Conservation (phyloP, 2,329 filamentous ascomycete genomes). For the Fusarium sp. region DNA sequence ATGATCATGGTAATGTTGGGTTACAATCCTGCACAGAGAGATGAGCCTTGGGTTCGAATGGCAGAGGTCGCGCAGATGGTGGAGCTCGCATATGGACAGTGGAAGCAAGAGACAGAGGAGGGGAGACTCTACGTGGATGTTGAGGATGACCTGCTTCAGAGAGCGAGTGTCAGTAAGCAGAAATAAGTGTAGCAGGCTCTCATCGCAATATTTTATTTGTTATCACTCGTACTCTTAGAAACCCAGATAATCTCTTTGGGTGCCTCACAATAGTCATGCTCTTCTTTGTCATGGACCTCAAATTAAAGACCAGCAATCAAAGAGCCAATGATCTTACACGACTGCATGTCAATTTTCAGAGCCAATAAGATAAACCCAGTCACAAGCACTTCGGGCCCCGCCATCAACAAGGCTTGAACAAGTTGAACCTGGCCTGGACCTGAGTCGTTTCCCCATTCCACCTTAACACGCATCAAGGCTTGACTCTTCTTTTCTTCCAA, state of each 20-base stretch:
- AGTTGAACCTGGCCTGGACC: conserved; percentile 19
- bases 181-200: too few species aligned
- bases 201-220: not conserved
- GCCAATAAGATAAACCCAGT: conserved; percentile 13
- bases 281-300: not conserved
- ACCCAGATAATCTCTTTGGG: not conserved
- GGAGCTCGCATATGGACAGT: conserved; percentile 42
- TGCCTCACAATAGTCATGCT: not conserved
- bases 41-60: not conserved
- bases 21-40: conserved; percentile 28
- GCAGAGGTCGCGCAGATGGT: conserved; percentile 23
- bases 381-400: conserved; percentile 28
- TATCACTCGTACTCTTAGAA: not conserved
- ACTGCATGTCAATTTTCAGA: conserved; percentile 1
- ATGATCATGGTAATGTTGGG: conserved; percentile 40
- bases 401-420: conserved; percentile 21
- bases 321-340: conserved; percentile 44
- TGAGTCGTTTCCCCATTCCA: conserved; percentile 35
- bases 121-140: conserved; percentile 47
- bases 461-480: conserved; percentile 16
- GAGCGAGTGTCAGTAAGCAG: not conserved
- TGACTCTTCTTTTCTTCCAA: not conserved
- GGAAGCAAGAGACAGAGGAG: conserved; percentile 45
- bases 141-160: conserved; percentile 38
- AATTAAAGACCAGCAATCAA: not conserved